Conservation (phyloP, 768 basidiomycete genomes). For the Lactifluus volemus region DNA sequence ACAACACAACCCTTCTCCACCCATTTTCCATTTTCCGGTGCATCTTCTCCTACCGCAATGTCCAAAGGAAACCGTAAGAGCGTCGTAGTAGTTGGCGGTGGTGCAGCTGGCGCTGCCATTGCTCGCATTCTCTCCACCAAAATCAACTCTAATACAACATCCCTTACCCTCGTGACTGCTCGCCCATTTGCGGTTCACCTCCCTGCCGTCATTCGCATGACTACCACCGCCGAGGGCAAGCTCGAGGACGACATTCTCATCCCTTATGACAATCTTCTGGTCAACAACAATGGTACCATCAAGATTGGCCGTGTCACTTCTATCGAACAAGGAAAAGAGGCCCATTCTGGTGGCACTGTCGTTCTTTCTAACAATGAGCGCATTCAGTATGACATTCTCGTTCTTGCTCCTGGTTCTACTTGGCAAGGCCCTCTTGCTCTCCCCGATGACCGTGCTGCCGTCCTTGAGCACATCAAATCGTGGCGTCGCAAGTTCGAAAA, state of each 20-base stretch:
- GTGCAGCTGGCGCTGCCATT: conserved; percentile 39
- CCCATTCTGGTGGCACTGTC: background rate
- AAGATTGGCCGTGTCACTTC: conserved; percentile 13
- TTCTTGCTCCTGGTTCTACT: conserved; percentile 14
- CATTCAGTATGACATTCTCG: conserved; percentile 13
- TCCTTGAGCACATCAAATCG: conserved; percentile 17
- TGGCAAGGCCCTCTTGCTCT: conserved; percentile 28
- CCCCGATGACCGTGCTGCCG: conserved; percentile 28
- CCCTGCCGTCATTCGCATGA: conserved; percentile 44
- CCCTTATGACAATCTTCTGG: conserved; percentile 14
- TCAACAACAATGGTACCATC: conserved; percentile 12
- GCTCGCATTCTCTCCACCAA: conserved; percentile 41
- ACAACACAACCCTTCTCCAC: background rate
- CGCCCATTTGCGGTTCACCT: conserved; percentile 43
- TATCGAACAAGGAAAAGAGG: conserved; percentile 7
- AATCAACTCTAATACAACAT: conserved; percentile 40
- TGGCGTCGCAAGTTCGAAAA: conserved; percentile 28
- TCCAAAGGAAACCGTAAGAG: conserved; percentile 21
- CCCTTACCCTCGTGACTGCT: conserved; percentile 46
- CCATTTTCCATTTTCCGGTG: background rate
- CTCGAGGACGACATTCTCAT: conserved; percentile 23
- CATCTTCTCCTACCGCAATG: background rate
- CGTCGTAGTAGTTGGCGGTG: conserved; percentile 51
- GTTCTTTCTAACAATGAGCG: conserved; percentile 8
- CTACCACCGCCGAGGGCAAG: conserved; percentile 36